These are phyloP conservation scores for Trichoderma sp. DNA, from an alignment of 2,329 filamentous ascomycete genomes.

Conservation along the genomic window DNA sequence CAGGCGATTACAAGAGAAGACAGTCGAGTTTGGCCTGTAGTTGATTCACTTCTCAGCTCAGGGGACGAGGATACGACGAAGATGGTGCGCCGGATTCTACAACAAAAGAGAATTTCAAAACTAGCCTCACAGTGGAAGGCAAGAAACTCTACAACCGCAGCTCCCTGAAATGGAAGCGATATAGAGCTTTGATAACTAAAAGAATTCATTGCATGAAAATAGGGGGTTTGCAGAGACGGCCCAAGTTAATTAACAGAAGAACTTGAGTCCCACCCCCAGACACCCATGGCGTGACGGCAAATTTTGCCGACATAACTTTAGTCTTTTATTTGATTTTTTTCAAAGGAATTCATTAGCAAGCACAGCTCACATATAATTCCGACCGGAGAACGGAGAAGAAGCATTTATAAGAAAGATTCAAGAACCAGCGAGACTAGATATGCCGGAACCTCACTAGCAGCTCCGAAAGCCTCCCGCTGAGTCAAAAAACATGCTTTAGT, in stretches of 20 bases:
- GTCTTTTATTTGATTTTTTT: background rate
- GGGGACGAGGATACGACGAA: conserved; percentile 28
- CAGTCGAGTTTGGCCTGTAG: conserved; percentile 37
- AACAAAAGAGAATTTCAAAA: conserved; percentile 31
- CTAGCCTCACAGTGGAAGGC: conserved; percentile 26
- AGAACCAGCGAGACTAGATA: background rate
- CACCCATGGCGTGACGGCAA: background rate
- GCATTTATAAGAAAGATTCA: background rate
- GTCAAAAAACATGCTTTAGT: background rate
- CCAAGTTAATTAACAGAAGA: background rate
- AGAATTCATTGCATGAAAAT: background rate
- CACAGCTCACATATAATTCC: background rate
- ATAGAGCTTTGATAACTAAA: background rate
- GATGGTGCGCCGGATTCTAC: conserved; percentile 33
- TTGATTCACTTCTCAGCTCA: conserved; percentile 34
- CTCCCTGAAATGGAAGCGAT: background rate
- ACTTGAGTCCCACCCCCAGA: background rate
- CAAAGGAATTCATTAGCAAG: conserved; percentile 3
- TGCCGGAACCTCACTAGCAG: background rate
- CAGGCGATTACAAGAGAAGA: conserved; percentile 36
- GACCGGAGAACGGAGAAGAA: background rate
- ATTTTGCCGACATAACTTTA: background rate
- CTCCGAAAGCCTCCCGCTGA: background rate
- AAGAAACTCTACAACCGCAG: background rate
- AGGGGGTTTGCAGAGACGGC: background rate